Conservation (phyloP, 2,329 filamentous ascomycete genomes). For the Ophiobolus disseminans region DNA sequence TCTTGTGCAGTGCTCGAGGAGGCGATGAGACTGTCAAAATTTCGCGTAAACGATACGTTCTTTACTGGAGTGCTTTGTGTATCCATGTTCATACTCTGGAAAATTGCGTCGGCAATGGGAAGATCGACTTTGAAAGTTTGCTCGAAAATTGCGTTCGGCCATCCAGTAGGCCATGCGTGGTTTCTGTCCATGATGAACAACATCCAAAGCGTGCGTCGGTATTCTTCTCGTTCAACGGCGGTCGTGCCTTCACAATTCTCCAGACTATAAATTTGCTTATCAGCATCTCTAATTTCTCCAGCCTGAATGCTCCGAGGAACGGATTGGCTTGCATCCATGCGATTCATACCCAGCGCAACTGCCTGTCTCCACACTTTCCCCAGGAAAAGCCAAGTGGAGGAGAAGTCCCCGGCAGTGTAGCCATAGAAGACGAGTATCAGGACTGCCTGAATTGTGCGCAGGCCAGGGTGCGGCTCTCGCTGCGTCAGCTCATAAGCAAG, state of each 20-base stretch:
- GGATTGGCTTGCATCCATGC: constrained; percentile 28
- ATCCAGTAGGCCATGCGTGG: constrained; percentile 31
- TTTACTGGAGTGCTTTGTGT: neutral
- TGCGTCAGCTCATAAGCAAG: constrained; percentile 34
- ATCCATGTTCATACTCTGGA: constrained; percentile 27
- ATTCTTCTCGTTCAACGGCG: constrained; percentile 35
- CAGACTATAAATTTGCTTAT: neutral
- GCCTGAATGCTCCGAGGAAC: neutral
- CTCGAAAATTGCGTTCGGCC: constrained; percentile 35
- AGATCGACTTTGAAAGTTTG: constrained; percentile 42
- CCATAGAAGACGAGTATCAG: constrained; percentile 33
- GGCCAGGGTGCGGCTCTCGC: constrained; percentile 20
- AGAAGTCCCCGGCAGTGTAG: constrained; percentile 37
- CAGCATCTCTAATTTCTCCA: neutral
- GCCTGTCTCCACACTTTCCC: constrained; percentile 45
- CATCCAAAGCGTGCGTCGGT: constrained; percentile 39
- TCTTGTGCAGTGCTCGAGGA: constrained; percentile 11
- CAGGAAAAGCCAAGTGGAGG: constrained; percentile 36
- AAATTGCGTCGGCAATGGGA: constrained; percentile 29
- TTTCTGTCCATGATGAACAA: constrained; percentile 40
- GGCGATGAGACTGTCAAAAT: constrained; percentile 28
- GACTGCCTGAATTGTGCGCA: constrained; percentile 37
- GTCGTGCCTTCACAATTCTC: constrained; percentile 11
- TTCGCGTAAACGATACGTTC: constrained; percentile 30
- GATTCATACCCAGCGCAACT: constrained; percentile 36